These are phyloP conservation scores for Aspergillus novoparasiticus DNA, from an alignment of 2,329 filamentous ascomycete genomes.

Conservation along the genomic window DNA sequence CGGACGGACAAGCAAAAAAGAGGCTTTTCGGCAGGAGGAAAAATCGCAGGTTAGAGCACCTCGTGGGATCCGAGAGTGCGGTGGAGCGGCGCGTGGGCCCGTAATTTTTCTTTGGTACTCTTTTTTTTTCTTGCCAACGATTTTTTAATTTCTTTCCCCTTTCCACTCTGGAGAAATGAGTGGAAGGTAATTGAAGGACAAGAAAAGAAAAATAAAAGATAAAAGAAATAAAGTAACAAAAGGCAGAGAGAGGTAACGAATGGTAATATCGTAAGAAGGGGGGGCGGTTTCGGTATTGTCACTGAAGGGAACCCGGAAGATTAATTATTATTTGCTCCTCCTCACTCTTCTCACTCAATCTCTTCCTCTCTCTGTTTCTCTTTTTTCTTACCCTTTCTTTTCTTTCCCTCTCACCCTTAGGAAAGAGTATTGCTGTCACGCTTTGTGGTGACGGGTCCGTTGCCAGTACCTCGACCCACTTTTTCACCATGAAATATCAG, in stretches of 20 bases:
- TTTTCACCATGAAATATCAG: slow-evolving; percentile 19
- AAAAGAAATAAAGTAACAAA: slow-evolving; percentile 7
- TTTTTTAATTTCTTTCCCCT: neutral
- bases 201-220: slow-evolving; percentile 7
- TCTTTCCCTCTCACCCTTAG: slow-evolving; percentile 8
- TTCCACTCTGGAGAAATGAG: slow-evolving; percentile 5
- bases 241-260: slow-evolving; percentile 11
- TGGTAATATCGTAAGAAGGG: slow-evolving; percentile 21
- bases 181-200: slow-evolving; percentile 1
- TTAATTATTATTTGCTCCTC: slow-evolving; percentile 19
- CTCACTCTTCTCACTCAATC: slow-evolving; percentile 5
- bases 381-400: slow-evolving; percentile 5
- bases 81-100: slow-evolving; percentile 35
- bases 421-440: slow-evolving; percentile 20
- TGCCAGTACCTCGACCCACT: slow-evolving; percentile 24
- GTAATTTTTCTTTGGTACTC: slow-evolving; percentile 24
- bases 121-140: slow-evolving; percentile 16
- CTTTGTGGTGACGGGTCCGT: slow-evolving; percentile 29
- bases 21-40: slow-evolving; percentile 30
- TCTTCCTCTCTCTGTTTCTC: slow-evolving; percentile 1
- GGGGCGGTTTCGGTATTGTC: slow-evolving; percentile 21
- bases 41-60: slow-evolving; percentile 28
- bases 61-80: slow-evolving; percentile 44
- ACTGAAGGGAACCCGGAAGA: slow-evolving; percentile 18
- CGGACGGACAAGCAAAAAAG: slow-evolving; percentile 20